These are phyloP conservation scores for Suhomyces prunicola DNA, from an alignment of 805 yeast species.

Conservation along the genomic window DNA sequence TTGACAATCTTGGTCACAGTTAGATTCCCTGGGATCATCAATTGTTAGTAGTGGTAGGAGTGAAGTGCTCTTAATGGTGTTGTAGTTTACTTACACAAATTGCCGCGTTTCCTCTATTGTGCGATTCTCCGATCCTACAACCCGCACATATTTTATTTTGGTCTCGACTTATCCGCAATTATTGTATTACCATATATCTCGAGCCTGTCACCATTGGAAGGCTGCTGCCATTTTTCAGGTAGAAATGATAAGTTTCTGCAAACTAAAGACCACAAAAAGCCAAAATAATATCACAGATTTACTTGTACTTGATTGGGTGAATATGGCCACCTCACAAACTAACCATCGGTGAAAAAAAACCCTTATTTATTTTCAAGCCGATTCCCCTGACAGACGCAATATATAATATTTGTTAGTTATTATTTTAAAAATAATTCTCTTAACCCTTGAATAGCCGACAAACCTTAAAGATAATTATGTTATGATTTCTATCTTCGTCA, in stretches of 20 bases:
- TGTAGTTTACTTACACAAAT: not conserved
- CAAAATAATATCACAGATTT: not conserved
- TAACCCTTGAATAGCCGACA: not conserved
- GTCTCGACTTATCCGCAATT: not conserved
- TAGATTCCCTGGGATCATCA: not conserved
- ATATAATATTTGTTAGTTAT: not conserved
- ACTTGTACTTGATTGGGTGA: not conserved
- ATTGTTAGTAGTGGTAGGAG: not conserved
- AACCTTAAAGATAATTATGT: not conserved
- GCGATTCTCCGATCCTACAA: not conserved
- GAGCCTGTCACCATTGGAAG: not conserved
- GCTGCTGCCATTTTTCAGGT: not conserved
- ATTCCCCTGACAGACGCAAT: conserved; percentile 3
- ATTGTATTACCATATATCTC: not conserved
- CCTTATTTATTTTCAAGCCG: not conserved
- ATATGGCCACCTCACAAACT: not conserved
- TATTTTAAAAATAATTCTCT: not conserved
- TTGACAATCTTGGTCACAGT: not conserved
- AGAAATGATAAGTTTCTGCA: not conserved
- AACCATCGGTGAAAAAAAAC: not conserved
- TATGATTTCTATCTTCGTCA: conserved; percentile 2
- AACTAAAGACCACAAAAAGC: not conserved
- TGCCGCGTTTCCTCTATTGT: not conserved
- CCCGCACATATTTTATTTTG: not conserved
- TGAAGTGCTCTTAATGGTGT: not conserved